Base-by-base conservation (phyloP, 148 eudicot genomes). In the Amaranthus palmeri region DNA sequence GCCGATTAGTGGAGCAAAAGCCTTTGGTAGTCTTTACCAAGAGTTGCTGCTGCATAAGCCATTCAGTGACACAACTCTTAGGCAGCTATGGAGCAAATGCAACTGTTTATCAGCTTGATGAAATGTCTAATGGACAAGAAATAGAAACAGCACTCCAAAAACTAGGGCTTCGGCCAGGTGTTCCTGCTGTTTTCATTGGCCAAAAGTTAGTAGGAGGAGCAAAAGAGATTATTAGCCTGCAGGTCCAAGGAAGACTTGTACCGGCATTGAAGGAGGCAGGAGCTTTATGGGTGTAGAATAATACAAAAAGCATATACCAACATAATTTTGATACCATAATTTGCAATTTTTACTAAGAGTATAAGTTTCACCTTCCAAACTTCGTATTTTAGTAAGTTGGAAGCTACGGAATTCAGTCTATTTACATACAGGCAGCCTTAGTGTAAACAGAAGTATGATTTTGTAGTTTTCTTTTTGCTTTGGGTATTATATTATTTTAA, bases 21-120 rank as follows among this genome's bases (percentile, higher is more conserved):
- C 85, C 92, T 40, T 81, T 86, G 74, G 92, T 86, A 41, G 82
- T 88, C 61, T 88, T 88, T 80, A 81, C 87, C 76, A 86, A 84
- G 58, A 84, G 82, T 67, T 52, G 64, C 17, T 86, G 92, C 47
- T 82, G 88, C 80, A 86, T 88, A 71, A 72, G 78, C 73, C 86
- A 88, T 85, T 75, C 83, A 65, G 78, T 88, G 4, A 74, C 67
- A 75, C 73, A 81, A 56, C 79, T 88, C 36, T 81, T 88, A 10
- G 65, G 65, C 56, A 72, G 86, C 59, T 88, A 84, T 46, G 92
- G 92, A 9, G 90, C 92, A 7, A 88, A 84, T 70, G 78, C 85
- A 0, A 76, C 60, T 3, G 83, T 88, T 52, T 82, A 86, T 61
- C 84, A 88, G 78, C 81, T 88, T 7, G 89, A 88, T 60, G 78